These are phyloP conservation scores for Pichia sp. DNA, from an alignment of 1,139 yeast genomes.

Conservation along the genomic window DNA sequence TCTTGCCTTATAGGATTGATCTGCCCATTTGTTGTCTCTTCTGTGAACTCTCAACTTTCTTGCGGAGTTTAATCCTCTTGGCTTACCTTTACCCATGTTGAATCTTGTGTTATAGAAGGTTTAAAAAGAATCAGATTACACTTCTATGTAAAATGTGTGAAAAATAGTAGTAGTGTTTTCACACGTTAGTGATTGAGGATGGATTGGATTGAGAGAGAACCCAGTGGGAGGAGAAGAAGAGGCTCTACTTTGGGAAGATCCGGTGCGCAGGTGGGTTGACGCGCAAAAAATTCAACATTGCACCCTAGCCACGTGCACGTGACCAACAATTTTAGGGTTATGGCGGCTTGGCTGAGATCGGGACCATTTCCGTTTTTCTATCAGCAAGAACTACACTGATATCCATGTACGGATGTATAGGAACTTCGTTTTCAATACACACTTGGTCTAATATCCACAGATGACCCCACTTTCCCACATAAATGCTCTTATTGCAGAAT, in stretches of 20 bases:
- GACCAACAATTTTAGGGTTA: background rate
- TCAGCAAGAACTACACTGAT: too few relatives aligned
- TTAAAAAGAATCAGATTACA: background rate
- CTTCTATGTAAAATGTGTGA: background rate
- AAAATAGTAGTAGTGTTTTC: background rate
- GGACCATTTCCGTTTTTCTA: too few relatives aligned
- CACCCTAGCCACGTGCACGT: background rate
- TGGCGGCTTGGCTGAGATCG: background rate
- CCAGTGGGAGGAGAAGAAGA: background rate
- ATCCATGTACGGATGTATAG: too few relatives aligned
- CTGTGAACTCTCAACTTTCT: constrained; percentile 99
- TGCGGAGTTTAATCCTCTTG: constrained; percentile 99
- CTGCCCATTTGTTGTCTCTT: constrained; percentile 99
- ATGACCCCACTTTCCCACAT: constrained; percentile 7
- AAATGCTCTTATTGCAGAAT: constrained; percentile 47
- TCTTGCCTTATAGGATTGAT: constrained; percentile 95
- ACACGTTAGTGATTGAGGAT: background rate
- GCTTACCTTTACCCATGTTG: constrained; percentile 59
- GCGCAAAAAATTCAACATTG: background rate
- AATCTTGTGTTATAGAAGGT: constrained; percentile 4
- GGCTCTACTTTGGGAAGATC: background rate
- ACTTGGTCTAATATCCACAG: background rate
- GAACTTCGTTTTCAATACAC: too few relatives aligned
- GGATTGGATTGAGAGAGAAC: background rate
- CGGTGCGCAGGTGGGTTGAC: constrained; percentile 3